Evolutionary conservation across 2,329 filamentous ascomycete species (phyloP), one percentile per base, ranked within the genome.

Genomic region (Colletotrichum musicola): DNA sequence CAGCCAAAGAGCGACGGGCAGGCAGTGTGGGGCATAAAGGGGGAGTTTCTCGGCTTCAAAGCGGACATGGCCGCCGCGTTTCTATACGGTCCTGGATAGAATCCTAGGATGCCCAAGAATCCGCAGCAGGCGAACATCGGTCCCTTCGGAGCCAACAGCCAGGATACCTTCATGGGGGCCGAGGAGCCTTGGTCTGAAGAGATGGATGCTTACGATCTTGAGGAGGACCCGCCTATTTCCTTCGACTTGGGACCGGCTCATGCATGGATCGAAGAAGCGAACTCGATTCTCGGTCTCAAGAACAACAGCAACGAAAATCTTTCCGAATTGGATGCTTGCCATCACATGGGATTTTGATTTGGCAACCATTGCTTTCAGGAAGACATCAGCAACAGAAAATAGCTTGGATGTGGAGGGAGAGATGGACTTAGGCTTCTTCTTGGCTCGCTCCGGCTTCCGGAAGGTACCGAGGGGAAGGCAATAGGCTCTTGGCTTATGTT

Each of bases 31-130:
- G 64, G 64, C 6, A 51, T 6, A 6, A 64, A 54, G 27, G 64
- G 64, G 14, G 64, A 68, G 40, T 68, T 68, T 27, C n/a, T 22
- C 9, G 60, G 64, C n/a, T 64, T 68, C 18, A 22, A 14, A 12
- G 61, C 49, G 12, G 62, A 55, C 14, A 30, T 13, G 13, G 27
- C 53, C 3, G 60, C 64, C 40, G 27, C 64, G 6, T 46, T 40
- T 44, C n/a, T 68, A 4, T 30, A 27, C 14, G 61, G 64, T 38
- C 20, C 64, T 46, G 62, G 38, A 30, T 68, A 59, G 64, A 64
- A 42, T n/a, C 40, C 62, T 61, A 38, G n/a, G 14, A 59, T 47
- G 40, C 53, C 38, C 10, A n/a, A 7, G n/a, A 22, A 35, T n/a
- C 13, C 20, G 4, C 47, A 58, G 13, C 16, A 42, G 20, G 18